phyloP scores from a whole-genome alignment of 2,329 filamentous ascomycete species.

The Pseudogymnoascus sp. region DNA sequence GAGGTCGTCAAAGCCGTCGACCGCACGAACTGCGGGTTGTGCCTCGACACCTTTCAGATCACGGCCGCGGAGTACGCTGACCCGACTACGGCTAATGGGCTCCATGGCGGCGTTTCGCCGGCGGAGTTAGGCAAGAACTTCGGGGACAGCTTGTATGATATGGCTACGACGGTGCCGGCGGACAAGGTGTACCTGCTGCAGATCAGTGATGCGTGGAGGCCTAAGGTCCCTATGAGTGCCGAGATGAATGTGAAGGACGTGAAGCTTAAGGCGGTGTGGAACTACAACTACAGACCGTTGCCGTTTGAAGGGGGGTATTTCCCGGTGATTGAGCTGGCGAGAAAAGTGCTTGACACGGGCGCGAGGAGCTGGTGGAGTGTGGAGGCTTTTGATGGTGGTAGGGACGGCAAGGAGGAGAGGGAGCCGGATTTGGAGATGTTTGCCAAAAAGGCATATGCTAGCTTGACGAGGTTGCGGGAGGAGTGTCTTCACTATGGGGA shows the following conservation, averaged over 20 bases:
- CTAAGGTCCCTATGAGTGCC: slow-evolving; percentile 46
- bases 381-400: slow-evolving; percentile 60
- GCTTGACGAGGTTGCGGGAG: neutral
- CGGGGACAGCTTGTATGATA: slow-evolving; percentile 45
- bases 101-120: slow-evolving; percentile 32
- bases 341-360: slow-evolving; percentile 59
- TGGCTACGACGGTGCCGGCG: slow-evolving; percentile 49
- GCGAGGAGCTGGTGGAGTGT: slow-evolving; percentile 58
- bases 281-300: slow-evolving; percentile 60
- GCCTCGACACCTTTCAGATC: slow-evolving; percentile 71
- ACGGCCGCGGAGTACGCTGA: slow-evolving; percentile 67
- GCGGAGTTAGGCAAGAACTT: slow-evolving; percentile 44
- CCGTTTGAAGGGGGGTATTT: slow-evolving; percentile 66
- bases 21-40: slow-evolving; percentile 61
- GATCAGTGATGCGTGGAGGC: slow-evolving; percentile 66
- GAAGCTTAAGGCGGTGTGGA: slow-evolving; percentile 60
- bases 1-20: slow-evolving; percentile 56
- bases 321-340: slow-evolving; percentile 56
- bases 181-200: slow-evolving; percentile 71
- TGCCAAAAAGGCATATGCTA: slow-evolving; percentile 42
- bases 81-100: slow-evolving; percentile 55
- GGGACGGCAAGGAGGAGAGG: slow-evolving; percentile 47
- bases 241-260: slow-evolving; percentile 44
- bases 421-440: slow-evolving; percentile 39
- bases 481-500: neutral